Evolutionary conservation across 768 basidiomycete genomes (phyloP).

Genomic region (Auricularia heimuer): DNA sequence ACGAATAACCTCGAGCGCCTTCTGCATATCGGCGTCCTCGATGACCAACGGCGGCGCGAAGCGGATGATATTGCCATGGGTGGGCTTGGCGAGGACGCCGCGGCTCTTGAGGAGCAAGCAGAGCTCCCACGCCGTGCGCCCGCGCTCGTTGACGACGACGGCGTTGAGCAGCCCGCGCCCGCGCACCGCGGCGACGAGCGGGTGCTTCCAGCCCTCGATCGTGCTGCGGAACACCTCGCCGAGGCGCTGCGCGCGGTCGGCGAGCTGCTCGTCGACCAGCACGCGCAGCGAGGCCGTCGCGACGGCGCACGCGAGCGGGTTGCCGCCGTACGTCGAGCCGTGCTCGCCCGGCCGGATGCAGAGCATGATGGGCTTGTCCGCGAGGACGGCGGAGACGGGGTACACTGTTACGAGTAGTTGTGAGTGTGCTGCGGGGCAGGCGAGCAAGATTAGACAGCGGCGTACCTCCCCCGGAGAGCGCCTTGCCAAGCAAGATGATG

Average conservation of each 20-base stretch:
- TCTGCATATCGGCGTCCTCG: conserved; percentile 70
- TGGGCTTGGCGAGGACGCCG: conserved; percentile 92
- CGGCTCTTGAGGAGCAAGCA: conserved; percentile 87
- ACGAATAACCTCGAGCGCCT: conserved; percentile 65
- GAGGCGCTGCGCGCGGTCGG: conserved; percentile 65
- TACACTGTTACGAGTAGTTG: conserved; percentile 46
- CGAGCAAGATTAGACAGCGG: conserved; percentile 7
- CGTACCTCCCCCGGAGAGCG: conserved; percentile 87
- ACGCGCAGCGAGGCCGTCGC: conserved; percentile 87
- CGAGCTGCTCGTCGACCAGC: conserved; percentile 78
- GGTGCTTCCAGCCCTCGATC: conserved; percentile 50
- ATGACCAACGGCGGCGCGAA: conserved; percentile 96
- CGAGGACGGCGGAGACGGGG: conserved; percentile 91
- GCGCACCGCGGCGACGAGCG: conserved; percentile 69
- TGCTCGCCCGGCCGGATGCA: conserved; percentile 94
- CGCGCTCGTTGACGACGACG: conserved; percentile 86
- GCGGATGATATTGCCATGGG: conserved; percentile 89
- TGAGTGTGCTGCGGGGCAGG: not conserved
- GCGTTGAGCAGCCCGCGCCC: conserved; percentile 89
- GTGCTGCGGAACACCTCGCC: conserved; percentile 73
- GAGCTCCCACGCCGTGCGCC: conserved; percentile 89
- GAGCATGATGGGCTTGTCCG: conserved; percentile 86
- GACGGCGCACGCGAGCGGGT: conserved; percentile 94
- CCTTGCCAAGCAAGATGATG: conserved; percentile 89
- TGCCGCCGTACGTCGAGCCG: conserved; percentile 95